Conservation (phyloP, 2,329 filamentous ascomycete species). For the Dryadomyces sulphureus region DNA sequence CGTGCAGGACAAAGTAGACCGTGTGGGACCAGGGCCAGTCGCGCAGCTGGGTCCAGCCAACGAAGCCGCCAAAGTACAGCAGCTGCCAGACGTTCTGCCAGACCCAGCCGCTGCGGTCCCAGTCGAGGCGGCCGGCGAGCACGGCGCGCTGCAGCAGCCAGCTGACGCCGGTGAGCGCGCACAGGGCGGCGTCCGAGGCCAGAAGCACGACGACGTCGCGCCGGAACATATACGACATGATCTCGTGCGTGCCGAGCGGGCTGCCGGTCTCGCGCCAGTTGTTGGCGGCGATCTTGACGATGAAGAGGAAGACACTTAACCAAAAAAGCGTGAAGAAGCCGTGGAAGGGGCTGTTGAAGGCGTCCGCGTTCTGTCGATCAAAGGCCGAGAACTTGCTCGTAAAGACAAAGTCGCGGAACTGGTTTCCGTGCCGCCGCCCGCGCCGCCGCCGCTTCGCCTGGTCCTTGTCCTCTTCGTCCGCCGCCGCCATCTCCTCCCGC, state of each 20-base stretch:
- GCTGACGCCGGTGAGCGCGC: constrained; percentile 47
- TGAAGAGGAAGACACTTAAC: constrained; percentile 51
- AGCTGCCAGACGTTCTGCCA: constrained; percentile 63
- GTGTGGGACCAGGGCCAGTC: constrained; percentile 78
- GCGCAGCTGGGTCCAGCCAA: constrained; percentile 52
- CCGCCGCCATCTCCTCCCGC: constrained; percentile 12
- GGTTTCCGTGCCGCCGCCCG: constrained; percentile 12
- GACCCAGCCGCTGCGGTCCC: constrained; percentile 57
- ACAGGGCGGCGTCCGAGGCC: constrained; percentile 56
- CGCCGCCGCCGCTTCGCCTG: background rate
- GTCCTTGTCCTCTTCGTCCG: background rate
- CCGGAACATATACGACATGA: constrained; percentile 51
- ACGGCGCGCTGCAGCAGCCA: constrained; percentile 50
- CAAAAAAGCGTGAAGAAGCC: constrained; percentile 73
- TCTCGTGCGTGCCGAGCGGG: constrained; percentile 55
- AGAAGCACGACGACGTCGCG: constrained; percentile 38
- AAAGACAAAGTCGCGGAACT: constrained; percentile 47
- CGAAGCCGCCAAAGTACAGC: constrained; percentile 42
- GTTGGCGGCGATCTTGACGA: constrained; percentile 49
- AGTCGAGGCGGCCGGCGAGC: constrained; percentile 43
- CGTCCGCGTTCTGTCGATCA: constrained; percentile 52
- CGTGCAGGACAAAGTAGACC: constrained; percentile 62
- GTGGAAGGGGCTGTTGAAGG: constrained; percentile 55
- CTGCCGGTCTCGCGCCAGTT: constrained; percentile 58
- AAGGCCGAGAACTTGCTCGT: constrained; percentile 61